Conservation (phyloP, 495 filamentous ascomycete species). For the Cercophora sp. region DNA sequence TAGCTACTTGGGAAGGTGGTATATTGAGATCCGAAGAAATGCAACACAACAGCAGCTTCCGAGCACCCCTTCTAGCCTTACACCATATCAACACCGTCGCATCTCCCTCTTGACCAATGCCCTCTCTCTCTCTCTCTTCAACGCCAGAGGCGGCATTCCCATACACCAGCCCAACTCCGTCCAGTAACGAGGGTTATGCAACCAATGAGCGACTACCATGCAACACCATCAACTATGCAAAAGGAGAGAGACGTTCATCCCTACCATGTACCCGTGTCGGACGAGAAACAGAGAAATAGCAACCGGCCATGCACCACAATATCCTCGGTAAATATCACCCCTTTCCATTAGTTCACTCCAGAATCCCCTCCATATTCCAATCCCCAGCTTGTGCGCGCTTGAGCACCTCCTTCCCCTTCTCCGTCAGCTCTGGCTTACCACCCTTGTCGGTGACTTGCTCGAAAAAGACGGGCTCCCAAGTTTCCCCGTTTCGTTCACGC, state of each 20-base stretch:
- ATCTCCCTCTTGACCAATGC: too few relatives aligned
- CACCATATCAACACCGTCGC: too few relatives aligned
- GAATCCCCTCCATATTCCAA: constrained; percentile 47
- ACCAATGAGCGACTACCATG: not conserved
- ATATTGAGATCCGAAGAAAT: too few relatives aligned
- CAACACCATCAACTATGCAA: not conserved
- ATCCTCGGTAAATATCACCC: not conserved
- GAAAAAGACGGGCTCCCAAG: constrained; percentile 91
- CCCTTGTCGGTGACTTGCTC: constrained; percentile 64
- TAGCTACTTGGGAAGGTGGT: not conserved
- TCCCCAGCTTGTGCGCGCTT: constrained; percentile 60
- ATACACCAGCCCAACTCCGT: not conserved
- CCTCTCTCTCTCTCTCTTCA: not conserved
- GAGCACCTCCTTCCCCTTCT: constrained; percentile 69
- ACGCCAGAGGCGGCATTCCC: not conserved
- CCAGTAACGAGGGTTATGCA: not conserved
- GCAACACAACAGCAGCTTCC: too few relatives aligned
- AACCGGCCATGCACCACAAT: not conserved
- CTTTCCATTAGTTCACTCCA: constrained; percentile 8
- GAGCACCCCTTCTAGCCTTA: too few relatives aligned
- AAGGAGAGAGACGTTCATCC: not conserved
- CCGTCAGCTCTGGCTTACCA: constrained; percentile 74
- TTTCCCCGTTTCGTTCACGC: constrained; percentile 57
- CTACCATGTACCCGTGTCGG: not conserved
- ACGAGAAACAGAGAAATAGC: not conserved